These are phyloP conservation scores for Rhexocercosporidium sp. DNA, from an alignment of 2,329 filamentous ascomycete genomes.

Conservation along the genomic window DNA sequence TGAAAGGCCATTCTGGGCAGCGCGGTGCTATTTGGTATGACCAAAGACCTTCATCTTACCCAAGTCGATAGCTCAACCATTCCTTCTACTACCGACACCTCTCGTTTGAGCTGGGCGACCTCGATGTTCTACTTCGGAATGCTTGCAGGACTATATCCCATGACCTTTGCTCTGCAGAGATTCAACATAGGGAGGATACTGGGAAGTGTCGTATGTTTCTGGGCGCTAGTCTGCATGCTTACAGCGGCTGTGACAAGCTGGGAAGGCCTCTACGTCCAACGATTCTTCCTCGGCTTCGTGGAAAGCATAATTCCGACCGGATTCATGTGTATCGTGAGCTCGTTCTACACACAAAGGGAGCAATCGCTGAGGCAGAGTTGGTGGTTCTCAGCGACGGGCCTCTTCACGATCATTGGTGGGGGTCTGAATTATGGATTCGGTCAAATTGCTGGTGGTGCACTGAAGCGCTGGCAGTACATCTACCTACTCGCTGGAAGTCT, in stretches of 20 bases:
- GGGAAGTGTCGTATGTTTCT: conserved; percentile 66
- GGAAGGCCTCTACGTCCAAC: conserved; percentile 68
- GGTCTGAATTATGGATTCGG: conserved; percentile 71
- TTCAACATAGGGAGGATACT: conserved; percentile 70
- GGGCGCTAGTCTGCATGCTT: conserved; percentile 70
- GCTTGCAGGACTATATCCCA: conserved; percentile 74
- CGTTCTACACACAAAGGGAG: conserved; percentile 69
- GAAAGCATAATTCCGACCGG: conserved; percentile 69
- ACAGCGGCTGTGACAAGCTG: conserved; percentile 70
- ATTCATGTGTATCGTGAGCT: conserved; percentile 67
- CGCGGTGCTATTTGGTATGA: conserved; percentile 79
- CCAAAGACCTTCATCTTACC: conserved; percentile 65
- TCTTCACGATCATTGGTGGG: conserved; percentile 66
- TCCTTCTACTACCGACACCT: conserved; percentile 66
- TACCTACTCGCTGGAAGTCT: conserved; percentile 68
- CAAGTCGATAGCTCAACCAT: conserved; percentile 52
- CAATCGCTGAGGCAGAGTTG: conserved; percentile 68
- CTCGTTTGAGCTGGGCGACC: conserved; percentile 75
- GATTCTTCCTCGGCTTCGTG: conserved; percentile 66
- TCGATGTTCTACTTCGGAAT: conserved; percentile 83
- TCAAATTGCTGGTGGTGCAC: conserved; percentile 58
- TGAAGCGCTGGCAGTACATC: conserved; percentile 73
- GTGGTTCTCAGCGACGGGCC: conserved; percentile 65
- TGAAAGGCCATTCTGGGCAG: conserved; percentile 71
- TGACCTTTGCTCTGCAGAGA: conserved; percentile 72